Conservation (phyloP, 1,139 yeast genomes). For the Nakaseomyces uthaithaninus region DNA sequence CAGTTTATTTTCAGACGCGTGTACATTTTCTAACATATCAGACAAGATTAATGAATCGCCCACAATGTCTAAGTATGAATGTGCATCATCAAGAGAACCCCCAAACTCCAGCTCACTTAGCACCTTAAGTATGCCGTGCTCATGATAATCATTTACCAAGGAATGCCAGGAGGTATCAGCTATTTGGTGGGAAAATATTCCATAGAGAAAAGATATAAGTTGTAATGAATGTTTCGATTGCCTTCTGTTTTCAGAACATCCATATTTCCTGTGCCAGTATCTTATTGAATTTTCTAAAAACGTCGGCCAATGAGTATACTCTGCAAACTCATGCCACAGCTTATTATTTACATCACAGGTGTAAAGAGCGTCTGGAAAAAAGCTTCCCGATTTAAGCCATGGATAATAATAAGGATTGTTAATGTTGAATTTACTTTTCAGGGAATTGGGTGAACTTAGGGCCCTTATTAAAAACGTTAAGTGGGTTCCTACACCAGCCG, state of each 20-base stretch:
- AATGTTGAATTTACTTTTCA: slow-evolving; percentile 7
- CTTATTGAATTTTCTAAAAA: slow-evolving; percentile 40
- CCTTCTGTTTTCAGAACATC: slow-evolving; percentile 14
- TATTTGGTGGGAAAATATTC: slow-evolving; percentile 49
- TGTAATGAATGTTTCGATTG: slow-evolving; percentile 22
- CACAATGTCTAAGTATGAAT: slow-evolving; percentile 45
- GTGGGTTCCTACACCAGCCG: slow-evolving; percentile 34
- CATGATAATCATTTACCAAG: slow-evolving; percentile 33
- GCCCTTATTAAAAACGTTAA: slow-evolving; percentile 36
- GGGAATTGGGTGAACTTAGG: slow-evolving; percentile 15
- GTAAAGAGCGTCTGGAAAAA: slow-evolving; percentile 57
- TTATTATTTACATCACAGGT: slow-evolving; percentile 36
- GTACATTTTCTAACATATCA: slow-evolving; percentile 30
- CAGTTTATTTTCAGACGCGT: slow-evolving; percentile 14
- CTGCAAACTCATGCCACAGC: slow-evolving; percentile 41
- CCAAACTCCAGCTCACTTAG: slow-evolving; percentile 43
- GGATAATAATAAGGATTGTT: slow-evolving; percentile 13
- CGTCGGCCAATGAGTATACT: slow-evolving; percentile 59
- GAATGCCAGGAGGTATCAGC: slow-evolving; percentile 61
- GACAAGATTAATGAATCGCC: slow-evolving; percentile 47
- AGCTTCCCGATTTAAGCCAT: slow-evolving; percentile 43
- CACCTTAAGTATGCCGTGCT: slow-evolving; percentile 43
- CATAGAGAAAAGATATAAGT: slow-evolving; percentile 46
- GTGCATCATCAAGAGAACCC: slow-evolving; percentile 42
- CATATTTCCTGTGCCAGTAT: slow-evolving; percentile 34